These are phyloP conservation scores for Drechslerella coelobrocha DNA, from an alignment of 2,329 filamentous ascomycete species.

Conservation along the genomic window DNA sequence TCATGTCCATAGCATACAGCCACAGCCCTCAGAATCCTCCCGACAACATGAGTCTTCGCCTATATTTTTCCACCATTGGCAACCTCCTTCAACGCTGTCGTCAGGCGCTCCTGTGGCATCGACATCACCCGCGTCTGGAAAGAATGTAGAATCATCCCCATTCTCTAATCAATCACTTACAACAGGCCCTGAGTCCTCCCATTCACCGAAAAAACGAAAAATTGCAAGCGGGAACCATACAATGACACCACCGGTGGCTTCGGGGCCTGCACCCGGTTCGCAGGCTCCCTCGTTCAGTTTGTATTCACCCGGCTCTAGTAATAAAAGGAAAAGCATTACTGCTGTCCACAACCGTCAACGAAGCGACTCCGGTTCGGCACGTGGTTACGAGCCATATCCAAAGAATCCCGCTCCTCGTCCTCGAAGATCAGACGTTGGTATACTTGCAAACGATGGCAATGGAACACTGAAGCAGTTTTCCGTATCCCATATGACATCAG, in stretches of 20 bases:
- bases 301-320: slow-evolving; percentile 48
- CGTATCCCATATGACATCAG: slow-evolving; percentile 36
- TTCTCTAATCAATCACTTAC: slow-evolving; percentile 51
- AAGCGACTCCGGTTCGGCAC: slow-evolving; percentile 51
- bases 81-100: slow-evolving; percentile 52
- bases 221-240: slow-evolving; percentile 43
- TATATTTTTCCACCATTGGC: slow-evolving; percentile 55
- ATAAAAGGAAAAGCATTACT: slow-evolving; percentile 50
- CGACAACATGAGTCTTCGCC: slow-evolving; percentile 48
- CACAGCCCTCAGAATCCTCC: slow-evolving; percentile 29
- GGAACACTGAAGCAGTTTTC: slow-evolving; percentile 28
- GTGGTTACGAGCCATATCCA: slow-evolving; percentile 53
- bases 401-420: slow-evolving; percentile 49
- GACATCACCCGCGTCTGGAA: slow-evolving; percentile 52
- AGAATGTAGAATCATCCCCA: slow-evolving; percentile 54
- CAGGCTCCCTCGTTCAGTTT: slow-evolving; percentile 49
- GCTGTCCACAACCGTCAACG: slow-evolving; percentile 53
- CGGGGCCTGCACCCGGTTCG: slow-evolving; percentile 14
- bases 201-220: slow-evolving; percentile 55
- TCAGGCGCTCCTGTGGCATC: slow-evolving; percentile 48
- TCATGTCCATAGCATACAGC: slow-evolving; percentile 38
- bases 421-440: slow-evolving; percentile 48
- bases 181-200: slow-evolving; percentile 51
- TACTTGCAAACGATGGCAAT: neutral
- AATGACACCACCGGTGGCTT: slow-evolving; percentile 48